Evolutionary conservation across 306 rosid genomes (phyloP).

Genomic region (Rosa multiflora): DNA sequence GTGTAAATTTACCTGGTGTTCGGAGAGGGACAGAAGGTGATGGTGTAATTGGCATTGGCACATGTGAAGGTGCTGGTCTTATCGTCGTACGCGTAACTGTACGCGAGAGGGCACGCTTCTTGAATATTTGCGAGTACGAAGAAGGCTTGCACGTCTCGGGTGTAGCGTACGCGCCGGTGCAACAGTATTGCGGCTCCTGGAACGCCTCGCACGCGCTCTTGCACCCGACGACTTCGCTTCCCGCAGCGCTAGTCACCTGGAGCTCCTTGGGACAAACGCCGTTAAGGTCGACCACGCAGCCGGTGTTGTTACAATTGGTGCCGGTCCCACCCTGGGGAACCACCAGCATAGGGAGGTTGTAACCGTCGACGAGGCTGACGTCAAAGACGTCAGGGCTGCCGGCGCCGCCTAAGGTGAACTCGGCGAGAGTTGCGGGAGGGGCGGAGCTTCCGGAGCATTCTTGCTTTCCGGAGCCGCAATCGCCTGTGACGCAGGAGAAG

Average conservation of each 20-base stretch:
- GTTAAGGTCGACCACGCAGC: slow-evolving; percentile 63
- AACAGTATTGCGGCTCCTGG: slow-evolving; percentile 64
- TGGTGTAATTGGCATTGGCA: slow-evolving; percentile 51
- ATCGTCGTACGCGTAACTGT: slow-evolving; percentile 93
- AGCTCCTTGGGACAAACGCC: slow-evolving; percentile 58
- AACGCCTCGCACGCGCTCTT: slow-evolving; percentile 92
- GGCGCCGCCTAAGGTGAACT: slow-evolving; percentile 53
- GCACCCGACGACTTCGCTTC: slow-evolving; percentile 55
- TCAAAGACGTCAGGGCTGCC: slow-evolving; percentile 65
- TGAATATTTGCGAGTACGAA: slow-evolving; percentile 58
- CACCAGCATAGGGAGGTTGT: slow-evolving; percentile 65
- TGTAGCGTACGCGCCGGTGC: slow-evolving; percentile 67
- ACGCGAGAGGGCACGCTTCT: slow-evolving; percentile 86
- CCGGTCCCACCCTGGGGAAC: slow-evolving; percentile 63
- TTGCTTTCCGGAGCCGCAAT: slow-evolving; percentile 55
- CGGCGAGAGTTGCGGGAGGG: slow-evolving; percentile 69
- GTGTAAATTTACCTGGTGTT: slow-evolving; percentile 60
- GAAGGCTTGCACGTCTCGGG: slow-evolving; percentile 80
- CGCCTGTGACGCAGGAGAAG: slow-evolving; percentile 68
- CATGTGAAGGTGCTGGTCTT: slow-evolving; percentile 86
- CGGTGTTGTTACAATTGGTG: slow-evolving; percentile 49
- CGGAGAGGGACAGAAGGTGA: slow-evolving; percentile 72
- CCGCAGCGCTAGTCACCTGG: slow-evolving; percentile 37
- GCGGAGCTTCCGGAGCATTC: slow-evolving; percentile 46
- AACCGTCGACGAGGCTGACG: slow-evolving; percentile 79